These are phyloP conservation scores for Trypanosoma platydactyli DNA, from an alignment of 208 protist genomes.

Conservation along the genomic window DNA sequence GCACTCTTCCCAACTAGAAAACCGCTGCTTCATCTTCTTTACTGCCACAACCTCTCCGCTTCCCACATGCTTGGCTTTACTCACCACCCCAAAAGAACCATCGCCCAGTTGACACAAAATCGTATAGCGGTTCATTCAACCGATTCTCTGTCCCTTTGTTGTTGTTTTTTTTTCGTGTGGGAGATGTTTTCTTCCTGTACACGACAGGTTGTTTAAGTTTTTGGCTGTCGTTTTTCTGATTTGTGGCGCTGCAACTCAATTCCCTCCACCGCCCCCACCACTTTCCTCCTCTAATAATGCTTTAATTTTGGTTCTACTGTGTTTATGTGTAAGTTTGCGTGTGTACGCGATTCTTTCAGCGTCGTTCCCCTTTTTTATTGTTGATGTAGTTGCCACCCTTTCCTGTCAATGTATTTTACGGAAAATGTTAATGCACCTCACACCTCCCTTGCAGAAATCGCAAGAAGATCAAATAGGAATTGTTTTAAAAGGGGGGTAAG, in stretches of 20 bases:
- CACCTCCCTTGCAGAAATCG: neutral
- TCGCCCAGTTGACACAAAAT: slow-evolving; percentile 95
- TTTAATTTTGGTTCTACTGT: no score
- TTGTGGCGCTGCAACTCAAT: neutral
- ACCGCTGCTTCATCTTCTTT: slow-evolving; percentile 99
- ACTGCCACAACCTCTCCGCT: slow-evolving; percentile 97
- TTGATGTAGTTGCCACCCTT: no score
- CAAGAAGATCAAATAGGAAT: neutral
- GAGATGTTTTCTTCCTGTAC: neutral
- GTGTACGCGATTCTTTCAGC: neutral
- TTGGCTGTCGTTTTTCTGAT: neutral
- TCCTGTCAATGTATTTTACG: neutral
- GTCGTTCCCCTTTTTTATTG: neutral
- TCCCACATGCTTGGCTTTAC: slow-evolving; percentile 88
- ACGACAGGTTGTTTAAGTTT: neutral
- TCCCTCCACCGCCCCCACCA: neutral
- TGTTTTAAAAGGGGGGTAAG: no score
- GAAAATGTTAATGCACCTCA: slow-evolving; percentile 1
- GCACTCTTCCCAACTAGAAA: slow-evolving; percentile 98
- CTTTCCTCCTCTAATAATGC: no score
- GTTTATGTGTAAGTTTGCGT: no score
- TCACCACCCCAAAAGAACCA: slow-evolving; percentile 97
- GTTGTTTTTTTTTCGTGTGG: neutral
- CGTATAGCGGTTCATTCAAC: slow-evolving; percentile 94
- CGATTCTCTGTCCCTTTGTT: neutral